A percentile compares a stretch with the other conserved stretches of the same genome.
Conservation (phyloP, 805 yeast genomes). For the Candida boleticola region DNA sequence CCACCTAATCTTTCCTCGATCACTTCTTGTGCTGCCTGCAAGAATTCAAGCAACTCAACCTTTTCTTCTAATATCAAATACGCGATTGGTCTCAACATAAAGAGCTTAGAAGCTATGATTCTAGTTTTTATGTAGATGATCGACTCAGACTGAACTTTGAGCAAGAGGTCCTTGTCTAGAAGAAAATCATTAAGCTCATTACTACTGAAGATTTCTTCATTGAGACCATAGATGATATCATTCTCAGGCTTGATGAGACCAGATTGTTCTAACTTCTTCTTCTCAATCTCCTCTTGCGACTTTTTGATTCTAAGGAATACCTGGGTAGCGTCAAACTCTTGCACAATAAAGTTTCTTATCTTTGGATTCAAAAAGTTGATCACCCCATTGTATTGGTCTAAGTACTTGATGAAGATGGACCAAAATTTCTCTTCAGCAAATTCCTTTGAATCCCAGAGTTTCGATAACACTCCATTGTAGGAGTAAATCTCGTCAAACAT, state of each 20-base stretch:
- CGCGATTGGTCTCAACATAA: constrained; percentile 32
- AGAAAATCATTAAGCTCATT: constrained; percentile 32
- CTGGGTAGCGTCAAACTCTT: constrained; percentile 30
- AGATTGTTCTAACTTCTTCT: too few relatives aligned
- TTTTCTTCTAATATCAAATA: constrained; percentile 31
- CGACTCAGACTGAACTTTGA: constrained; percentile 34
- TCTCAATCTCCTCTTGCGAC: constrained; percentile 14
- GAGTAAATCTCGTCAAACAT: constrained; percentile 33
- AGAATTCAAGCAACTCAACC: constrained; percentile 23
- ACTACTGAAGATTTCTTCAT: constrained; percentile 6
- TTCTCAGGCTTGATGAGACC: too few relatives aligned
- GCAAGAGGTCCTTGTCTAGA: constrained; percentile 31
- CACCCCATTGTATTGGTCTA: constrained; percentile 37
- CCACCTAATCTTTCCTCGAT: not conserved
- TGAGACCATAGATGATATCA: constrained; percentile 1
- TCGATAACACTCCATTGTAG: constrained; percentile 8
- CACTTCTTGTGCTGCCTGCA: constrained; percentile 24
- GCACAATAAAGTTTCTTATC: constrained; percentile 30
- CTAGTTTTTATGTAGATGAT: constrained; percentile 40
- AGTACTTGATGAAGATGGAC: constrained; percentile 27
- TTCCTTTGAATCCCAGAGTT: constrained; percentile 23
- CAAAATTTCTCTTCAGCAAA: constrained; percentile 23
- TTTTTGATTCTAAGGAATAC: constrained; percentile 25
- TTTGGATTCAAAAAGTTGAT: constrained; percentile 34
- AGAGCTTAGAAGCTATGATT: constrained; percentile 29